Percentiles rank a stretch among this genome's conserved stretches.
Evolutionary conservation across 768 basidiomycete species (phyloP).

Genomic region (Suillus subaureus): DNA sequence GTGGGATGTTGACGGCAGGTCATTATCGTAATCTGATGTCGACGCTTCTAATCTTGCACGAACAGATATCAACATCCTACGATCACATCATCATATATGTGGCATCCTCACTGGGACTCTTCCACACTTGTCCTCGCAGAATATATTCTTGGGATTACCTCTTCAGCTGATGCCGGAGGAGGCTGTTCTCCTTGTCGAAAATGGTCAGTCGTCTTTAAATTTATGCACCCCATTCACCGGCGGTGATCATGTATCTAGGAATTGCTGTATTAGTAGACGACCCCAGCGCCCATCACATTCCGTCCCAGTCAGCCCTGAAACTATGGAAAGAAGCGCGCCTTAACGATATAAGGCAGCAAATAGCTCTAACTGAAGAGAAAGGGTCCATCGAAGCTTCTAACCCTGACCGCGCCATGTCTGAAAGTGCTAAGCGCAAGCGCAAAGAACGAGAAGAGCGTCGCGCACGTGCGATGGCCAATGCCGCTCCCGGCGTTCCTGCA

Average conservation of each 20-base stretch:
- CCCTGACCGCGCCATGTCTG: slow-evolving; percentile 48
- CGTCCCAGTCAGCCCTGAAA: slow-evolving; percentile 48
- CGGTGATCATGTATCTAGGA: slow-evolving; percentile 44
- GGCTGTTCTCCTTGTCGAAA: slow-evolving; percentile 82
- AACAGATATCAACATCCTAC: slow-evolving; percentile 78
- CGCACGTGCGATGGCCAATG: slow-evolving; percentile 17
- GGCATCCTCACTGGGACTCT: slow-evolving; percentile 89
- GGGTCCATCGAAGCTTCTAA: slow-evolving; percentile 46
- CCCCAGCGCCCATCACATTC: slow-evolving; percentile 52
- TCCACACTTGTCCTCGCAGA: slow-evolving; percentile 94
- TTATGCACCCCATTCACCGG: slow-evolving; percentile 1
- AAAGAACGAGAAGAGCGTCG: slow-evolving; percentile 62
- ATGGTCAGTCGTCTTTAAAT: slow-evolving; percentile 50
- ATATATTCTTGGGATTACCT: slow-evolving; percentile 94
- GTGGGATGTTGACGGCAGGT: slow-evolving; percentile 84
- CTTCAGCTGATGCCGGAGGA: slow-evolving; percentile 90
- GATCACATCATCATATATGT: slow-evolving; percentile 80
- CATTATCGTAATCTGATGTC: neutral
- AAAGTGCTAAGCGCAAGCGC: slow-evolving; percentile 71
- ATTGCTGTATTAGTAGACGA: slow-evolving; percentile 81
- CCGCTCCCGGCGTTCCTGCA: slow-evolving; percentile 26
- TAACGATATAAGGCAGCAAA: slow-evolving; percentile 49
- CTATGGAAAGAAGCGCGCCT: slow-evolving; percentile 56
- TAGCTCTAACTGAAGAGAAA: slow-evolving; percentile 51
- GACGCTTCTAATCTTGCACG: slow-evolving; percentile 12